Base-by-base conservation (phyloP, 306 rosid genomes). In the Trifolium repens region DNA sequence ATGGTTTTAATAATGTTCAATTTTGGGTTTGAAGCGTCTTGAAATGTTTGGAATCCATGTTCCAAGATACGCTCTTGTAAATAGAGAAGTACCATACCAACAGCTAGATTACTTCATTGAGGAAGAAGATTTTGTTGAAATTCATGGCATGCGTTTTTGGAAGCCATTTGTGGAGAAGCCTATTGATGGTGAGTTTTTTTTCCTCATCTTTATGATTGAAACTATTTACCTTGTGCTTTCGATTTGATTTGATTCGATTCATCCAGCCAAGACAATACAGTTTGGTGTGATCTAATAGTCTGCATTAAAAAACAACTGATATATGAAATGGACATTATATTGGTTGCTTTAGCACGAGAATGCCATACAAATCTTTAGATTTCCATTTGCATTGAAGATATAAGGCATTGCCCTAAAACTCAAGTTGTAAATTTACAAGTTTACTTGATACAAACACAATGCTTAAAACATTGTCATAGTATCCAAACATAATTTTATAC, bases 101-200 rank as follows among this genome's bases (percentile, higher is more conserved):
- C 90, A 90, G 34, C 75, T 94, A 68, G 94, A 91, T 77, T 87
- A 90, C 88, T 94, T 94, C 83, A 71, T 82, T 14, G 98, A 94
- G 89, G 96, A 87, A 80, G 98, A 94, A 65, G 98, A 94, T 81
- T 94, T 91, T 79, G 96, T 94, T 57, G 97, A 94, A 90, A 91
- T 94, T 80, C 89, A 77, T 81, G 97, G 96, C 79, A 72, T 84
- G 78, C 97, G 98, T 67, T 94, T 94, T 61, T 94, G 94, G 97
- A 94, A 94, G 83, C 98, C 98, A 54, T 94, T 94, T 88, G 98
- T 94, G 86, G 98, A 94, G 90, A 94, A 94, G 85, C 98, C 98
- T 71, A 89, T 94, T 80, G 78, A 88, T 71, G 98, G 98, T 94
- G 83, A 87, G 96, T 64, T 64, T 72, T 62, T 68, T 24, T 53